Base-by-base conservation (phyloP, 1,284 basidiomycete genomes). In the Trichosporon faecale region DNA sequence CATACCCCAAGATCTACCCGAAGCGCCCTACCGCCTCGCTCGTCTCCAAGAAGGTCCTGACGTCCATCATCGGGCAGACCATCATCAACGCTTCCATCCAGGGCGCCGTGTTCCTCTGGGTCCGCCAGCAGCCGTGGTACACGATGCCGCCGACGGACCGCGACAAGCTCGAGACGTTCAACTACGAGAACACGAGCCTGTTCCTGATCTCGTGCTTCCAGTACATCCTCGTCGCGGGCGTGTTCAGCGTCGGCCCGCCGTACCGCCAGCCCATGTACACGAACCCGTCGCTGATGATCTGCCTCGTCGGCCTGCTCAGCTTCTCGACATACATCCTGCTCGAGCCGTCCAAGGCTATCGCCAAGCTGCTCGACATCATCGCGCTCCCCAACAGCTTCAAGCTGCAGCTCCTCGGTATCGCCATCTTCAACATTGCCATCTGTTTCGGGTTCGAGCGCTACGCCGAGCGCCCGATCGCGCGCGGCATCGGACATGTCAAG, bases 171-270 rank as follows among this genome's bases (percentile, higher is more conserved):
- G 89, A 95, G 75, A 91, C 93, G n/a, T 88, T 86, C 67, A 99
- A 97, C 81, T 95, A 89, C 75, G 97, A 99, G 82, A 99, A 99
- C 83, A 91, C 96, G 8, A 89, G 89, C 8, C 84, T 99, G 68
- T 99, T 99, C 85, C 85, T 98, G 75, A 87, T 98, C 65, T 98
- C 95, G 2, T 96, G 93, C 73, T 99, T 98, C 89, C 97, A 99
- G 85, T 99, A 99, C 83, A 93, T 99, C 75, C 86, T 98, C 52
- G 93, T 98, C 8, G 96, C 95, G 12, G 95, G 91, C 0, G 93
- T 98, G 0, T 99, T 99, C 85, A 95, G 92, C 80, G 98, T 98
- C 74, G 97, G 97, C 0, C 95, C 95, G 12, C 97, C 97, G 1
- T 99, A 96, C 83, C 89, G 97, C 67, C 91, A 92, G 82, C 89